phyloP scores from a whole-genome alignment of 2,329 filamentous ascomycete species.

The Scedosporium apiospermum region DNA sequence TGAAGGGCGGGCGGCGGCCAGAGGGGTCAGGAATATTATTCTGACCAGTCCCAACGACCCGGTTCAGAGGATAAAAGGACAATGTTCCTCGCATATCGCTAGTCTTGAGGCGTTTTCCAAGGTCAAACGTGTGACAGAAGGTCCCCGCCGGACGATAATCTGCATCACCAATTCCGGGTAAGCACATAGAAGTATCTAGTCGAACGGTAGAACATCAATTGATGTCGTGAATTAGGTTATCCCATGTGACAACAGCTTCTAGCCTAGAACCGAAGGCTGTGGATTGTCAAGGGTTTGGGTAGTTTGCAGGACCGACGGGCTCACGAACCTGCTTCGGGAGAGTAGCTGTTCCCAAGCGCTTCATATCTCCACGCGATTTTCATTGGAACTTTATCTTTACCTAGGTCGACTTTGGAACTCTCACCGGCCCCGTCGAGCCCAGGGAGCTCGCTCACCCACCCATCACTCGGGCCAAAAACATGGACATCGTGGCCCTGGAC shows the following conservation, averaged over 20 bases:
- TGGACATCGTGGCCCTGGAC: constrained; percentile 86
- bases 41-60: neutral
- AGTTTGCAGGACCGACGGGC: neutral
- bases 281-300: neutral
- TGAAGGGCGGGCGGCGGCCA: constrained; percentile 33
- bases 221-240: too few relatives aligned
- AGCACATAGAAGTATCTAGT: neutral
- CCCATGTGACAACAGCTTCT: too few relatives aligned
- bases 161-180: constrained; percentile 8
- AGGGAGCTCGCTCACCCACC: constrained; percentile 77
- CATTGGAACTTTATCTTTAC: constrained; percentile 61
- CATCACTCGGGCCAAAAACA: constrained; percentile 68
- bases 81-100: constrained; percentile 40
- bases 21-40: neutral
- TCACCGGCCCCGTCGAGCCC: constrained; percentile 38
- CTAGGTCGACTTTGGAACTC: neutral
- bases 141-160: constrained; percentile 10
- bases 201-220: too few relatives aligned
- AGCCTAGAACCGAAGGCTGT: too few relatives aligned
- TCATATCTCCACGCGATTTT: constrained; percentile 99
- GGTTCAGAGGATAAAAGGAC: constrained; percentile 20
- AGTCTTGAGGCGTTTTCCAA: constrained; percentile 52
- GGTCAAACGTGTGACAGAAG: constrained; percentile 68
- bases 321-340: neutral
- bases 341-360: constrained; percentile 49